These are phyloP conservation scores for Acacia acuminata DNA, from an alignment of 306 rosid species.

Conservation along the genomic window DNA sequence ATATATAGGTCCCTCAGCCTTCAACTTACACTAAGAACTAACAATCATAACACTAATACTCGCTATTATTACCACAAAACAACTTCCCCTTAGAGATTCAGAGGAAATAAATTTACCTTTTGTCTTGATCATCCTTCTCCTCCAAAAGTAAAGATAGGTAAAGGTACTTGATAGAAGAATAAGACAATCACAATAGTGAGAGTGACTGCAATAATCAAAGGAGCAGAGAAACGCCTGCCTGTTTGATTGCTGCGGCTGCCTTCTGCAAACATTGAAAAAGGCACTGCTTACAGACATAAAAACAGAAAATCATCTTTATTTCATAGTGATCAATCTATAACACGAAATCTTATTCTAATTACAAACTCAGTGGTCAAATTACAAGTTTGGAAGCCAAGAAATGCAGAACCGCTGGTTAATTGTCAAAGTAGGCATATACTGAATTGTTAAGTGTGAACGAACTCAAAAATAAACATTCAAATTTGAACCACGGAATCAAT, in stretches of 20 bases:
- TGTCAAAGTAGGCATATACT: not conserved
- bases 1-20: not conserved
- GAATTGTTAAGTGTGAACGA: not conserved
- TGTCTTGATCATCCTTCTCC: slow-evolving; percentile 41
- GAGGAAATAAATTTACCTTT: slow-evolving; percentile 49
- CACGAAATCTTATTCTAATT: not conserved
- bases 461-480: not conserved
- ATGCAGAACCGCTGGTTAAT: not conserved
- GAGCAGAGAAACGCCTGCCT: slow-evolving; percentile 34
- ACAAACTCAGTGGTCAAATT: not conserved
- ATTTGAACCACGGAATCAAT: not conserved
- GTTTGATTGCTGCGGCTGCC: slow-evolving; percentile 27
- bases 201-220: slow-evolving; percentile 45
- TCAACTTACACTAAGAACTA: not conserved
- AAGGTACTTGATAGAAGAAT: slow-evolving; percentile 50
- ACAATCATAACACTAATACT: not conserved
- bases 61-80: not conserved
- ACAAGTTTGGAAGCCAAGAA: not conserved
- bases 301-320: not conserved
- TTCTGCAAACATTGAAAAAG: slow-evolving; percentile 36
- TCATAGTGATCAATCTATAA: not conserved
- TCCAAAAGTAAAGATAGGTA: slow-evolving; percentile 45
- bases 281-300: not conserved
- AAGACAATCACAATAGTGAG: slow-evolving; percentile 38
- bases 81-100: not conserved